Evolutionary conservation across 192 early-diverging fungal species (phyloP).

Genomic region (Coemansia sp.): DNA sequence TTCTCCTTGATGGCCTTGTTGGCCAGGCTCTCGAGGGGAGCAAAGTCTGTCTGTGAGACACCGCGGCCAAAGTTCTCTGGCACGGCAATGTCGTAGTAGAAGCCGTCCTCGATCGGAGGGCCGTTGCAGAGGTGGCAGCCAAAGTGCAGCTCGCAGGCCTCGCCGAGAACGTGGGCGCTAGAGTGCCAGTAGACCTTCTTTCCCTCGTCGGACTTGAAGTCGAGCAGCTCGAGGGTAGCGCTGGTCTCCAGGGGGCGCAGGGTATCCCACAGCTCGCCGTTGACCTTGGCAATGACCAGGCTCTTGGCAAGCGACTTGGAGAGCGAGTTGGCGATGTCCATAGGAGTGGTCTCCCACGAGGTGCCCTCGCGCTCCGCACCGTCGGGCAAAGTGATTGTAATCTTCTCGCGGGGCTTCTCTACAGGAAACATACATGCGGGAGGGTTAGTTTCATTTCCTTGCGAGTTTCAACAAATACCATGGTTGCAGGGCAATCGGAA

Average conservation of each 20-base stretch:
- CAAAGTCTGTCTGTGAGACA: conserved; percentile 82
- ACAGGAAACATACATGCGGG: too few species aligned
- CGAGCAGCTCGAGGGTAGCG: conserved; percentile 81
- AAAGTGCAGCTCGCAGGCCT: conserved; percentile 96
- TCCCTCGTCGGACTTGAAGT: conserved; percentile 92
- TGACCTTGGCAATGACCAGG: conserved; percentile 92
- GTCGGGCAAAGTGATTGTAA: conserved; percentile 86
- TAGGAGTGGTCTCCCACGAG: conserved; percentile 92
- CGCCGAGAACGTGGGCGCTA: conserved; percentile 93
- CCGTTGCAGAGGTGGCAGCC: conserved; percentile 97
- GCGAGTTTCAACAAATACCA: too few species aligned
- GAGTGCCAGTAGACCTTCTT: conserved; percentile 99
- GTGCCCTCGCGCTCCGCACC: conserved; percentile 73
- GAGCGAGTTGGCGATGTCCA: conserved; percentile 84
- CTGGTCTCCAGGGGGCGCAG: conserved; percentile 78
- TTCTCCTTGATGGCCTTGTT: conserved; percentile 90
- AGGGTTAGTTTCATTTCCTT: too few species aligned
- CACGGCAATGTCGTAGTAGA: conserved; percentile 97
- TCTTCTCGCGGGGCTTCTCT: conserved; percentile 71
- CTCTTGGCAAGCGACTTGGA: conserved; percentile 88
- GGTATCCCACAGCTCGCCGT: conserved; percentile 88
- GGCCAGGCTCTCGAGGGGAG: conserved; percentile 82
- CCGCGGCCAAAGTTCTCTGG: conserved; percentile 57
- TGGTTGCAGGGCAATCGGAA: background rate
- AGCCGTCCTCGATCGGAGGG: conserved; percentile 90